Evolutionary conservation across 2,329 filamentous ascomycete genomes (phyloP).

Genomic region (Ascochyta fabae): DNA sequence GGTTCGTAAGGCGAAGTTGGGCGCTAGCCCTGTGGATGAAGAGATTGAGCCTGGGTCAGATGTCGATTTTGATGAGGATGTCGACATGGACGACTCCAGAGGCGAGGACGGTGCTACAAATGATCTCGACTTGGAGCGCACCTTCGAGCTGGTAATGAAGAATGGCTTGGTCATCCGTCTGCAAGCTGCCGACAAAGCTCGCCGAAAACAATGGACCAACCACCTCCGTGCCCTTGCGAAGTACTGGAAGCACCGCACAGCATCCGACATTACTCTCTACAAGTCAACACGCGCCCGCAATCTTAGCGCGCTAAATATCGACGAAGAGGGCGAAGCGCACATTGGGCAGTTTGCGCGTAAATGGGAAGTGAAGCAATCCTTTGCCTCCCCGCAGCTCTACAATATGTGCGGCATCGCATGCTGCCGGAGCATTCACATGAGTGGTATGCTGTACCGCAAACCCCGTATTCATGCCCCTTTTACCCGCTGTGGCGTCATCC

Average conservation of each 20-base stretch:
- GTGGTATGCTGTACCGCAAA: constrained; percentile 68
- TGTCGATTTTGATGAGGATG: constrained; percentile 62
- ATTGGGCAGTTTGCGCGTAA: constrained; percentile 71
- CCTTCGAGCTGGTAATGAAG: constrained; percentile 66
- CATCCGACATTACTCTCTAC: constrained; percentile 63
- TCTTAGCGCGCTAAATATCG: constrained; percentile 65
- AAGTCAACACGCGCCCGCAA: constrained; percentile 65
- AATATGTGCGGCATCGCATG: constrained; percentile 70
- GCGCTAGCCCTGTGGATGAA: constrained; percentile 60
- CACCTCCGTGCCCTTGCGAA: constrained; percentile 62
- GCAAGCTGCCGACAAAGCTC: constrained; percentile 62
- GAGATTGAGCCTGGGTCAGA: constrained; percentile 59
- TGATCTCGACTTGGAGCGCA: constrained; percentile 62
- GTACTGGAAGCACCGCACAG: constrained; percentile 67
- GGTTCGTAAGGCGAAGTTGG: constrained; percentile 62
- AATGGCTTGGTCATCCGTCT: constrained; percentile 68
- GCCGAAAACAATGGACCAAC: constrained; percentile 67
- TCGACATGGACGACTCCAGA: constrained; percentile 49
- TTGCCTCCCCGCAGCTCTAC: constrained; percentile 69
- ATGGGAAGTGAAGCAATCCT: constrained; percentile 70
- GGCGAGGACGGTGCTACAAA: constrained; percentile 61
- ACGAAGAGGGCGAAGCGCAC: constrained; percentile 69
- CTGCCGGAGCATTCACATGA: constrained; percentile 67
- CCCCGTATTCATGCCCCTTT: constrained; percentile 68
- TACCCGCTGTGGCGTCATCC: constrained; percentile 64